Base-by-base conservation (phyloP, 768 basidiomycete species). In the Leccinellum rugosiceps region DNA sequence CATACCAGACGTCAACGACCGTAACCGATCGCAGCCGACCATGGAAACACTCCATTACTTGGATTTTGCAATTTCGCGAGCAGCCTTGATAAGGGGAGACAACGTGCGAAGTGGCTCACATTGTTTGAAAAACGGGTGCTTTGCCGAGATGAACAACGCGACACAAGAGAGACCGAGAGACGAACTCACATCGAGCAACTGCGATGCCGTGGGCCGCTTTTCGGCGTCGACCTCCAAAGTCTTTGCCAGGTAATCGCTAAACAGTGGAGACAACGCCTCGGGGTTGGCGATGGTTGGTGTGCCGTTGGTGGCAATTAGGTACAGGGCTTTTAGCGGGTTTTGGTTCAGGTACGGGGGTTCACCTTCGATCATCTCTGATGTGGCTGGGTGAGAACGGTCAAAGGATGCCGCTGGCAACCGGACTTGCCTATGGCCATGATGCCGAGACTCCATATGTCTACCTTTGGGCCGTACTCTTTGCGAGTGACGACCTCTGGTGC, bases 251-350 rank as follows among this genome's bases (percentile, higher is more conserved):
- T 97, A 99, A 67, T 97, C 92, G 53, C 83, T 86, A 78, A 99
- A 98, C 15, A 90, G 80, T 0, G 84, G 67, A 3, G 87, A 89
- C 32, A 90, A 74, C 52, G 80, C 75, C 66, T 88, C 88, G 9
- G 95, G 95, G 72, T 97, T 98, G 53, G 92, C 90, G 63, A 99
- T 94, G 52, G 89, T 90, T 0, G 97, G 97, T 23, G 96, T 98
- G 26, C 97, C 96, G 65, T 98, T 98, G 9, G 96, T 99, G 2
- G 96, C 96, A 65, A 99, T 99, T 49, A 99, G 84, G 73, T 98
- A 99, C 45, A 99, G 76, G 3, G 97, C 97, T 72, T 97, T 98
- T 52, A 97, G 79, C 0, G 95, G 94, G 74, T 96, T 96, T 77
- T 97, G 94, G 70, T 95, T 95, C 34, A 96, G 81, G 67, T 97